Conservation (phyloP, 2,329 filamentous ascomycete species). For the Pseudogymnoascus sp. region DNA sequence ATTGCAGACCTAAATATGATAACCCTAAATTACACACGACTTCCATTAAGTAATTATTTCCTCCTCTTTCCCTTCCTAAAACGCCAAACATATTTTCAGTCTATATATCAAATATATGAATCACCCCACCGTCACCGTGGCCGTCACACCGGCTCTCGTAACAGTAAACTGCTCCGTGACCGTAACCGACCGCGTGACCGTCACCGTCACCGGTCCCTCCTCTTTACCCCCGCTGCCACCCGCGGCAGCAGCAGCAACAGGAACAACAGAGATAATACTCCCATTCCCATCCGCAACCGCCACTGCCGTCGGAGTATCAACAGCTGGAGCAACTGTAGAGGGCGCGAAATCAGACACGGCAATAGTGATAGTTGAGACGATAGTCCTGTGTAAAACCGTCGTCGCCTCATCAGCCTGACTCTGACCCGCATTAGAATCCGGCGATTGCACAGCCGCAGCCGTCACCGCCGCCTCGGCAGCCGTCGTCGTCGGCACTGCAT, state of each 20-base stretch:
- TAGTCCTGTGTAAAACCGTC: neutral
- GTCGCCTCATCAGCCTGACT: neutral
- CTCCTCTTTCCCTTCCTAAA: neutral
- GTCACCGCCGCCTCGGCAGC: neutral
- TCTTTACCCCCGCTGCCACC: neutral
- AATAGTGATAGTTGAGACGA: neutral
- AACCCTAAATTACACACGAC: neutral
- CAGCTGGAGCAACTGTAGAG: neutral
- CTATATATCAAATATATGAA: neutral
- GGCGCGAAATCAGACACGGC: neutral
- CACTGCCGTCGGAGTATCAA: neutral
- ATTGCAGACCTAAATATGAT: neutral
- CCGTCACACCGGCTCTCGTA: neutral
- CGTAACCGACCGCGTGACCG: constrained; percentile 9
- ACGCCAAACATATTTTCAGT: neutral
- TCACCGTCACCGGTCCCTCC: neutral
- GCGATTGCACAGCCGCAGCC: neutral
- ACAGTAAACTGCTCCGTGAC: constrained; percentile 2
- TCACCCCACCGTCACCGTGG: neutral
- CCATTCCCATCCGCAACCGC: neutral
- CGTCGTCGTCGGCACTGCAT: neutral
- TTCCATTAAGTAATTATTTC: neutral
- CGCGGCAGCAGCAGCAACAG: neutral
- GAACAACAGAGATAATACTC: constrained; percentile 4
- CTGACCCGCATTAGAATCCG: neutral